Evolutionary conservation across 768 basidiomycete species (phyloP), one percentile per base, ranked within the genome.

Genomic region (Hygrocybe coccinea): DNA sequence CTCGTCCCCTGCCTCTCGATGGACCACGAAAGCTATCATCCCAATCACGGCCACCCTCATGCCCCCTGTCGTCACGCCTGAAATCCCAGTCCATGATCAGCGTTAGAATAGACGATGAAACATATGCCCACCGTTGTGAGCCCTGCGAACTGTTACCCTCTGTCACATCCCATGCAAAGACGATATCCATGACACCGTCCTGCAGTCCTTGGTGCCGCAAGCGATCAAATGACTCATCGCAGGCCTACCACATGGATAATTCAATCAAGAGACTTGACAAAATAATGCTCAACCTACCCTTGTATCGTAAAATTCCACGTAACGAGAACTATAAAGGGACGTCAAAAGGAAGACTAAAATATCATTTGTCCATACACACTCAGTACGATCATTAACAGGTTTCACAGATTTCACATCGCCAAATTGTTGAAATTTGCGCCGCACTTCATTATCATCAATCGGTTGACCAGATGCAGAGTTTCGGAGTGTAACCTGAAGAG

Each of bases 251-350:
- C 5, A 50, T 52, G 9, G 41, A 57, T 4, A 10, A 19, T 35
- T 46, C 39, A 24, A 41, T 63, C 11, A 67, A 15, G 39, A 29
- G 22, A 24, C 19, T 38, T 7, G 48, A 3, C n/a, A 19, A 59
- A 57, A 35, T 55, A 33, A 33, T 9, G 38, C 3, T 44, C 39
- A 3, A 62, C 84, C 68, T 60, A 89, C 92, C 67, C 92, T 75
- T 21, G 82, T 90, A 66, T 99, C 97, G 66, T 86, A 99, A 65
- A 85, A 94, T 67, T 98, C 94, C n/a, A 98, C 88, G 60, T 90
- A 85, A 56, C 90, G 86, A 63, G 91, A 89, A 62, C 93, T 97
- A 57, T 29, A 35, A 54, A 45, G 58, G 48, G 36, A 36, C n/a
- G 52, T 52, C 37, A 55, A 25, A 22, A 5, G 33, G 35, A 7